A percentile compares a stretch with the other conserved stretches of the same genome.
Evolutionary conservation across 2,329 filamentous ascomycete genomes (phyloP).

Genomic region (Talaromyces sp.): DNA sequence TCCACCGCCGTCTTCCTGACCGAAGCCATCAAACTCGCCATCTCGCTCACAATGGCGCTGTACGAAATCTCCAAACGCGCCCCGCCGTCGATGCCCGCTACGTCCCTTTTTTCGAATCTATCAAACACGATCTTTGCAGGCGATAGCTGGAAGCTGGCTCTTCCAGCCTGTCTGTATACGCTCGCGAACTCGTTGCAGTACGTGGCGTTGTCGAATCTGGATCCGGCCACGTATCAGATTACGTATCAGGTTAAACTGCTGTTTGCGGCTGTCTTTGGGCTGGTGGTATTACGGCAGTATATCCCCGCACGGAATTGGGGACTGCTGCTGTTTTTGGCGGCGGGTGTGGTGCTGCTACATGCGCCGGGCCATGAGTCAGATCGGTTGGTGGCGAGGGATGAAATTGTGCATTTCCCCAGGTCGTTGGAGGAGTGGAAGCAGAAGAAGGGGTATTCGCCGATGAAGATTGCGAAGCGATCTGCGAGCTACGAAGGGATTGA

Average conservation of each 20-base stretch:
- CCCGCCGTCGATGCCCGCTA: constrained; percentile 75
- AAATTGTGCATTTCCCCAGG: constrained; percentile 58
- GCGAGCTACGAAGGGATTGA: constrained; percentile 90
- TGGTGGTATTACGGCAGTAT: constrained; percentile 69
- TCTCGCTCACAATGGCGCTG: constrained; percentile 82
- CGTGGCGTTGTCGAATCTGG: constrained; percentile 83
- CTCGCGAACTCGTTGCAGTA: constrained; percentile 94
- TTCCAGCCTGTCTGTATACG: constrained; percentile 85
- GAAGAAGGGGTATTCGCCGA: constrained; percentile 49
- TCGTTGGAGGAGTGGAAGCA: constrained; percentile 73
- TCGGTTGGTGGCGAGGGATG: constrained; percentile 55
- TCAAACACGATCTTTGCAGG: constrained; percentile 78
- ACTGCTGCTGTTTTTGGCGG: constrained; percentile 72
- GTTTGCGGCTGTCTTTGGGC: constrained; percentile 82
- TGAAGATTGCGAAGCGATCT: constrained; percentile 64
- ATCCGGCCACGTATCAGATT: constrained; percentile 89
- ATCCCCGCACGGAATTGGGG: constrained; percentile 75
- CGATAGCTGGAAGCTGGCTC: constrained; percentile 91
- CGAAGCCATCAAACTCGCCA: constrained; percentile 83
- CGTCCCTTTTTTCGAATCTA: constrained; percentile 76
- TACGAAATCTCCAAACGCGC: constrained; percentile 80
- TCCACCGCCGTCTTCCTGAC: constrained; percentile 93
- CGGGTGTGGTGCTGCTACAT: constrained; percentile 83
- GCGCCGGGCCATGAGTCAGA: constrained; percentile 64
- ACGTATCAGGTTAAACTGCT: constrained; percentile 94